Conservation (phyloP, 768 basidiomycete genomes). For the Candolleomyces efflorescens region DNA sequence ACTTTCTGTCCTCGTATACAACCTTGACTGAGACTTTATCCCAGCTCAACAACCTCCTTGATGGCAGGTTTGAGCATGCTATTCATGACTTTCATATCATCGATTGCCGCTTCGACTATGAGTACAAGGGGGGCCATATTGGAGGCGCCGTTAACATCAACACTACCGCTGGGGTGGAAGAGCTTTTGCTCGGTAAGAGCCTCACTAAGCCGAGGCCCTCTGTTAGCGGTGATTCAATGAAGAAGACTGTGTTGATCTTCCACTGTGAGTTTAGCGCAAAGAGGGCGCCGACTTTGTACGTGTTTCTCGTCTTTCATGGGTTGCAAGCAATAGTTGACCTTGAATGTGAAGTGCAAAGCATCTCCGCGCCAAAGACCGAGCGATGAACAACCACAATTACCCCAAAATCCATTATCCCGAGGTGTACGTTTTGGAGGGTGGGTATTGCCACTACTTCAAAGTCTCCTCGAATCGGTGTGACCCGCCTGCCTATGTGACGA, state of each 20-base stretch:
- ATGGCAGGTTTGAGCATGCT: constrained; percentile 62
- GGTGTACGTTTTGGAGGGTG: constrained; percentile 94
- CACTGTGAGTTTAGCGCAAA: constrained; percentile 98
- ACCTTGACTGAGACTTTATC: no score
- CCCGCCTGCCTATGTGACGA: constrained; percentile 80
- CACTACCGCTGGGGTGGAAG: constrained; percentile 73
- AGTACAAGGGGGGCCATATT: constrained; percentile 92
- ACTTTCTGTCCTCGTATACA: constrained; percentile 3
- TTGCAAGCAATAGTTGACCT: background rate
- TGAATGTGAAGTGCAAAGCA: constrained; percentile 84
- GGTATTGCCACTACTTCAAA: constrained; percentile 87
- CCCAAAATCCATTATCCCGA: constrained; percentile 95
- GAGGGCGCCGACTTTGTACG: constrained; percentile 93
- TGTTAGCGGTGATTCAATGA: constrained; percentile 65
- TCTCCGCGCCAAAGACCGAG: constrained; percentile 85
- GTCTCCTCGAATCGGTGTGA: constrained; percentile 66
- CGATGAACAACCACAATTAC: constrained; percentile 83
- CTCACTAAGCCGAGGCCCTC: constrained; percentile 59
- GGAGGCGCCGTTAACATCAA: constrained; percentile 90
- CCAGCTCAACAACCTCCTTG: constrained; percentile 75
- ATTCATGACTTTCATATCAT: constrained; percentile 76
- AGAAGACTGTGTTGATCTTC: constrained; percentile 88
- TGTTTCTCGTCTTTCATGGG: constrained; percentile 12
- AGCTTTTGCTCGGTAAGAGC: constrained; percentile 62
- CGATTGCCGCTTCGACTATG: constrained; percentile 98